Base-by-base conservation (phyloP, 768 basidiomycete genomes). In the Strobilomyces confusus region DNA sequence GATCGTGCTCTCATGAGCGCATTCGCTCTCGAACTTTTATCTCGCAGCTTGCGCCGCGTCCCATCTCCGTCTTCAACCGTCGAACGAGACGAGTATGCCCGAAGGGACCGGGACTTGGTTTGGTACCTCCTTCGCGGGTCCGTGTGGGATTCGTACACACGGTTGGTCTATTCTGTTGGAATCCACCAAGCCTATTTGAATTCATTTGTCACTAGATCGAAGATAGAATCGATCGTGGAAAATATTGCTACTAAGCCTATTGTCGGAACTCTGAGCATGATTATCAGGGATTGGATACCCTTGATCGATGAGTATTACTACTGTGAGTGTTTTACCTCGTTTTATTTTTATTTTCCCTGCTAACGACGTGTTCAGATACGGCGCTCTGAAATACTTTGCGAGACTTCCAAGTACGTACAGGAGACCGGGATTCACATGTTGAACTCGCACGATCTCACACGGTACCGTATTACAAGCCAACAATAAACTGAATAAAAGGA, bases 301-400 rank as follows among this genome's bases (percentile, higher is more conserved):
- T 72, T 93, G 66, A 89, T 93, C 55, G 83, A 93, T 66, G 88
- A 89, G 64, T 93, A 93, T 72, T 86, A 93, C 74, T 93, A 93
- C 77, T 93, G 91, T 91, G 64, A 55, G 91, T 55, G 23, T n/a
- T n/a, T 29, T 40, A 9, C 22, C 23, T 53, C 23, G 34, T 41
- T 20, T 41, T 37, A 9, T 30, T 36, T 13, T 23, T 19, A 36
- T 44, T 34, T 37, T 9, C 37, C 15, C 30, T 44, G 25, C 49
- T 60, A 29, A 59, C 33, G 44, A 40, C 15, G 45, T 59, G 40
- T 40, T 40, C 55, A 76, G 75, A 76, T 60, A 71, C 79, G 58
- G 75, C 79, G 43, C 73, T 79, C 44, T 80, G 70, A 73, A 63
- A 19, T 36, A 2, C 14, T 46, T 44, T 26, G 29, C 48, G 41